phyloP scores from a whole-genome alignment of 2,329 filamentous ascomycete genomes.

The Macrophomina phaseolina region DNA sequence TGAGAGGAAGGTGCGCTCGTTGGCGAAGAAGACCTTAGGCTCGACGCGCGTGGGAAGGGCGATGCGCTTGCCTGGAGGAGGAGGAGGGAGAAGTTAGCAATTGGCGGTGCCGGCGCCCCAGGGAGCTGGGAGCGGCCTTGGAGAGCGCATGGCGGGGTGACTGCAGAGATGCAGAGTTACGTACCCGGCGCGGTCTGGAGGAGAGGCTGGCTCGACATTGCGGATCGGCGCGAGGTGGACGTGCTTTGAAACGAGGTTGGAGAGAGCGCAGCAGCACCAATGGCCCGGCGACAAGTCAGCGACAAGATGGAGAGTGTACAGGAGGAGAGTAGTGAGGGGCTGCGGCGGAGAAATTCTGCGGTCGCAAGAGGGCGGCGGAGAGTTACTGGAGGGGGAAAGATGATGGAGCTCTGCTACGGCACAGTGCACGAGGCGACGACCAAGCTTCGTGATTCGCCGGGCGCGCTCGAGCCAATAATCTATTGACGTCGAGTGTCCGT shows the following conservation, averaged over 20 bases:
- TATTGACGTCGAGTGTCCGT: slow-evolving; percentile 5
- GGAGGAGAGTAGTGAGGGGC: neutral
- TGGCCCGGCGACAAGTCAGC: neutral
- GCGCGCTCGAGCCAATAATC: slow-evolving; percentile 11
- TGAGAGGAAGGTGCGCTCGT: slow-evolving; percentile 97
- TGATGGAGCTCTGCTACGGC: slow-evolving; percentile 2
- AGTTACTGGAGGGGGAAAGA: neutral
- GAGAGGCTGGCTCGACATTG: slow-evolving; percentile 95
- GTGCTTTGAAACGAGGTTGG: slow-evolving; percentile 19
- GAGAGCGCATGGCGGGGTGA: neutral
- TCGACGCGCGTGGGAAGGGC: slow-evolving; percentile 97
- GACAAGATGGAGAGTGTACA: neutral
- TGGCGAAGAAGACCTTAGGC: slow-evolving; percentile 99
- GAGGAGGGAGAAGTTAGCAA: slow-evolving; percentile 28
- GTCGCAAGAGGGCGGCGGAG: neutral
- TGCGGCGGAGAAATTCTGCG: neutral
- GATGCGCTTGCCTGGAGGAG: slow-evolving; percentile 84
- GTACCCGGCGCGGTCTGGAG: slow-evolving; percentile 91
- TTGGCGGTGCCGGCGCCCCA: slow-evolving; percentile 22
- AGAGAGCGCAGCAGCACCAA: slow-evolving; percentile 6
- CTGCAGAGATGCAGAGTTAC: slow-evolving; percentile 34
- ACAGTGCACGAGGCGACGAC: slow-evolving; percentile 7
- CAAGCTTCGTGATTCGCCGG: slow-evolving; percentile 13
- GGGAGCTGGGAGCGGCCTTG: neutral
- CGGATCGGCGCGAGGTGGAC: slow-evolving; percentile 35